Evolutionary conservation across 2,329 filamentous ascomycete genomes (phyloP).

Genomic region (Parastagonospora nodorum): DNA sequence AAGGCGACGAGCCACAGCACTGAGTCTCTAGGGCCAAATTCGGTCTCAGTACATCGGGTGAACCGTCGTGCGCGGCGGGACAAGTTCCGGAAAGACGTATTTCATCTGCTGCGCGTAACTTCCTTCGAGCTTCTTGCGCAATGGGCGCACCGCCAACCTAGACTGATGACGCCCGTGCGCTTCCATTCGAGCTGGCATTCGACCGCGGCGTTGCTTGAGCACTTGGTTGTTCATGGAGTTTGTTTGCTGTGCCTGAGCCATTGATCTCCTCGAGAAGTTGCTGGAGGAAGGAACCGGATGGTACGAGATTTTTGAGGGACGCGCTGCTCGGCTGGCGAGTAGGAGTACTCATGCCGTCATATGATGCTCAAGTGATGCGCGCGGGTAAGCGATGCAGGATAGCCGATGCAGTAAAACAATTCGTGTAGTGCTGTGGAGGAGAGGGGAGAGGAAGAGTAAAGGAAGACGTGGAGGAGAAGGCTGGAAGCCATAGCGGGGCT

Average conservation of each 20-base stretch:
- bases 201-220: not conserved
- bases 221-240: not conserved
- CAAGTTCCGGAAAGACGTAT: constrained; percentile 15
- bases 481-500: not conserved
- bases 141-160: constrained; percentile 25
- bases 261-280: constrained; percentile 36
- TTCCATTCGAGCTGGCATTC: not conserved
- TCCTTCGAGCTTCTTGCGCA: constrained; percentile 29
- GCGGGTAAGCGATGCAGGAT: constrained; percentile 23
- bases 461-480: not conserved
- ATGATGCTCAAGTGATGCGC: constrained; percentile 19
- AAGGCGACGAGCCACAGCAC: not conserved
- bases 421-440: constrained; percentile 8
- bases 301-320: constrained; percentile 9
- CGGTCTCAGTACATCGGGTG: not conserved
- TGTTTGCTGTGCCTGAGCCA: not conserved
- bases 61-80: not conserved
- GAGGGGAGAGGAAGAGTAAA: constrained; percentile 2
- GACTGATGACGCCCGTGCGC: constrained; percentile 8
- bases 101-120: constrained; percentile 31
- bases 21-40: not conserved
- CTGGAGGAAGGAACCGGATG: constrained; percentile 26
- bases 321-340: constrained; percentile 8
- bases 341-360: constrained; percentile 33
- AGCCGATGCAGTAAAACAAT: constrained; percentile 22